phyloP scores from a whole-genome alignment of 306 rosid species.

The Rubus idaeus region DNA sequence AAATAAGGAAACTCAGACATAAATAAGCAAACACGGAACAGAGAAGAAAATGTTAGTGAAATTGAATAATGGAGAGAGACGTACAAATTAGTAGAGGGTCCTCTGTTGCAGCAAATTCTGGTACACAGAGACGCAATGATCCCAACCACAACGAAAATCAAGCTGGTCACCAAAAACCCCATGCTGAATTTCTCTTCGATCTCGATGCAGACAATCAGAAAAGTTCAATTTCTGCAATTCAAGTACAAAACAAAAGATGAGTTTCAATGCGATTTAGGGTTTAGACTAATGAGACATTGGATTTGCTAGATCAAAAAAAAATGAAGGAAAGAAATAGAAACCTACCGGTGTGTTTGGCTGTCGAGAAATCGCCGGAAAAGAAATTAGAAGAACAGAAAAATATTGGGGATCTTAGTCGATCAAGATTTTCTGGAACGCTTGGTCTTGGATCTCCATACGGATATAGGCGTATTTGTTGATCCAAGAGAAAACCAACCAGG shows the following conservation, averaged over 20 bases:
- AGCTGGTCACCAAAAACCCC: slow-evolving; percentile 80
- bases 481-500: background rate
- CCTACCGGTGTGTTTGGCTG: slow-evolving; percentile 10
- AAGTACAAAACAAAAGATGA: background rate
- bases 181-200: slow-evolving; percentile 53
- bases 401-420: slow-evolving; percentile 2
- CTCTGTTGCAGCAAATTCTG: slow-evolving; percentile 79
- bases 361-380: slow-evolving; percentile 16
- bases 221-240: slow-evolving; percentile 38
- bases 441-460: background rate
- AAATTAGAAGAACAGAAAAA: background rate
- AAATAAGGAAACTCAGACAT: background rate
- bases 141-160: slow-evolving; percentile 67
- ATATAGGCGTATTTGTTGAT: background rate
- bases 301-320: background rate
- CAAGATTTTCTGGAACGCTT: background rate
- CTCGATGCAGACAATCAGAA: slow-evolving; percentile 34
- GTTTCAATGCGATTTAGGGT: slow-evolving; percentile 3
- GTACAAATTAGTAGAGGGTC: slow-evolving; percentile 81
- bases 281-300: background rate
- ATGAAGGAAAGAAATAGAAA: background rate
- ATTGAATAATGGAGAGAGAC: background rate
- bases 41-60: background rate
- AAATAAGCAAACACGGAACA: background rate
- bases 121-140: slow-evolving; percentile 70